Base-by-base conservation (phyloP, 2,329 filamentous ascomycete species). In the Byssothecium circinans region DNA sequence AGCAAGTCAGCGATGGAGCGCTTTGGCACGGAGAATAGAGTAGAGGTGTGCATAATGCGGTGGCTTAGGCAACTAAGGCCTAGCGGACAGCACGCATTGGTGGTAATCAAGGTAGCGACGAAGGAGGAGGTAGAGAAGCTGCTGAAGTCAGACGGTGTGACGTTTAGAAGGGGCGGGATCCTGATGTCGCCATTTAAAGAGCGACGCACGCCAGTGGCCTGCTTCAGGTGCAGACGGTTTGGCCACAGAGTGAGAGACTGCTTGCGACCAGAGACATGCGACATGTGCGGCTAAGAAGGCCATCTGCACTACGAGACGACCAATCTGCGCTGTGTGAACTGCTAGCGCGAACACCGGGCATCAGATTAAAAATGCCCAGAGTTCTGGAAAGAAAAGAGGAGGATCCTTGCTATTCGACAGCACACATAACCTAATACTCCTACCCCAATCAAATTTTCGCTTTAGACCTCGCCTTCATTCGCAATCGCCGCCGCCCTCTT, bases 111-210 rank as follows among this genome's bases (percentile, higher is more conserved):
- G 41, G 50, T 53, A 27, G 43, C 46, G 29, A 53, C 18, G 29
- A 53, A 47, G 29, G 40, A 49, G 43, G 34, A 50, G 29, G 47
- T 34, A 43, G 45, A 43, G 50, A 53, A 53, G 46, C 50, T 52
- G 22, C 44, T 52, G n/a, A 15, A 18, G 41, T 52, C 19, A 22
- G 44, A 47, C 30, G 38, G 49, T 22, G 45, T 52, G 23, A 48
- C 41, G 30, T 52, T 52, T 47, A 30, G 49, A 14, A 32, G 41
- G 22, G 48, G 35, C 7, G 17, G 41, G 25, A 27, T 47, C 22
- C 39, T 51, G n/a, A 35, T 47, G 25, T 51, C 39, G 29, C 43
- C 17, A 38, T 51, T 47, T 29, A 43, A 51, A 27, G 43, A 51
- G 38, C 38, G 43, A 43, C 48, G 43, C 40, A 51, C 38, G 39